Base-by-base conservation (phyloP, 257 asterid species). In the Capsicum rhomboideum region DNA sequence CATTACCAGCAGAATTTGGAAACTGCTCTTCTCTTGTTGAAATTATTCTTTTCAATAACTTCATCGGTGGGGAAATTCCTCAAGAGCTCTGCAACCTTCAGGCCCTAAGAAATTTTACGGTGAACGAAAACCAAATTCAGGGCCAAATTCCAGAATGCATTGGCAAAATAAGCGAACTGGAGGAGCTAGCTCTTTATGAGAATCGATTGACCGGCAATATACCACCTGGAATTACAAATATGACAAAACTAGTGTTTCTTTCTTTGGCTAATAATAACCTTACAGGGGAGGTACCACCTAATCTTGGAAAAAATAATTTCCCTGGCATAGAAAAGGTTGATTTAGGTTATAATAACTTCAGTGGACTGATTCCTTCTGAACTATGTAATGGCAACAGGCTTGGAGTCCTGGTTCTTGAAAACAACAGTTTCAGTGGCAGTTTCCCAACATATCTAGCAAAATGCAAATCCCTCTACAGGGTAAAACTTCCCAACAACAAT, bases 71-170 rank as follows among this genome's bases (percentile, higher is more conserved):
- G 50, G 78, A 63, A 83, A 68, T 90, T 63, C 93, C 91, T 69
- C 37, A 20, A 31, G 90, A 88, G 80, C 83, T 90, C 54, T 89
- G 93, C 83, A 72, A 61, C 53, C 92, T 90, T 80, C 87, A 54
- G 59, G 80, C 81, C 83, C 82, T 89, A 29, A 58, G 34, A 83
- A 42, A 18, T n/a, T 84, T 89, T 56, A 82, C 67, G 68, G 77
- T 52, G 37, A 78, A 9, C 66, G 0, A 77, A 84, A 90, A 90
- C 68, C 85, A 55, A 66, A 85, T 90, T 23, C 84, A 82, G 82
- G 93, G 92, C 29, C 85, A 42, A 13, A 84, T 90, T 79, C 88
- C 90, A 67, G 78, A 53, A 12, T 90, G 93, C 80, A 88, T 82
- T 63, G 90, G 55, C 49, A 90, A 86, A 78, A 74, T 90, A 84